Percentiles rank a stretch among this genome's conserved stretches.
Evolutionary conservation across 2,329 filamentous ascomycete genomes (phyloP).

Genomic region (Oidium heveae): DNA sequence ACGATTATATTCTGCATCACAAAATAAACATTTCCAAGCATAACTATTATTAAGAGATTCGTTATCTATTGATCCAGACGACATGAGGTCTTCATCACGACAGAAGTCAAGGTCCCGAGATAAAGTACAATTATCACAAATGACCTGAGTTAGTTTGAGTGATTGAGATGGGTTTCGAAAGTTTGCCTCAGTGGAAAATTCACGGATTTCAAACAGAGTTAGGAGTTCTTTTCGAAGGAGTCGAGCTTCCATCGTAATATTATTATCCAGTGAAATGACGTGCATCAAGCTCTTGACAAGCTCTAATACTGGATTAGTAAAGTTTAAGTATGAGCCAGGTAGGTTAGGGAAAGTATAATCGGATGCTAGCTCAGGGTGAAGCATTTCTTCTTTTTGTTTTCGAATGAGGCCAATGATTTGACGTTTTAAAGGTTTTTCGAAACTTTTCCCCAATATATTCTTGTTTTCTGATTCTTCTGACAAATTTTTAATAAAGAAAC

Average conservation of each 20-base stretch:
- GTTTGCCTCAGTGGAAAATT: conserved; percentile 70
- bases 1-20: conserved; percentile 50
- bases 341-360: conserved; percentile 73
- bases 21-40: conserved; percentile 55
- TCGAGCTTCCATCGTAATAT: conserved; percentile 68
- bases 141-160: conserved; percentile 48
- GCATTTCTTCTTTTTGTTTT: conserved; percentile 65
- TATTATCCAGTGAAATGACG: conserved; percentile 71
- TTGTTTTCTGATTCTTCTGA: conserved; percentile 32
- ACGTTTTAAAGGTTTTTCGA: conserved; percentile 76
- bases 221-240: conserved; percentile 75
- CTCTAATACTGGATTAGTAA: conserved; percentile 58
- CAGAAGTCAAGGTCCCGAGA: conserved; percentile 78
- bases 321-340: conserved; percentile 41
- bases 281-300: conserved; percentile 87
- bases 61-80: conserved; percentile 1
- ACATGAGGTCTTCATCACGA: conserved; percentile 56
- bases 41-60: conserved; percentile 10
- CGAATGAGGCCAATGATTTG: conserved; percentile 61
- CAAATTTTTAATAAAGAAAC: conserved; percentile 27
- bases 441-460: conserved; percentile 52
- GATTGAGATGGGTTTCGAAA: conserved; percentile 68
- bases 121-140: conserved; percentile 77
- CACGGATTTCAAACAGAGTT: conserved; percentile 73
- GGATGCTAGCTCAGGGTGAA: conserved; percentile 64